Evolutionary conservation across 2,329 filamentous ascomycete genomes (phyloP), one percentile per base, ranked within the genome.

Genomic region (Epichloe uncinata): DNA sequence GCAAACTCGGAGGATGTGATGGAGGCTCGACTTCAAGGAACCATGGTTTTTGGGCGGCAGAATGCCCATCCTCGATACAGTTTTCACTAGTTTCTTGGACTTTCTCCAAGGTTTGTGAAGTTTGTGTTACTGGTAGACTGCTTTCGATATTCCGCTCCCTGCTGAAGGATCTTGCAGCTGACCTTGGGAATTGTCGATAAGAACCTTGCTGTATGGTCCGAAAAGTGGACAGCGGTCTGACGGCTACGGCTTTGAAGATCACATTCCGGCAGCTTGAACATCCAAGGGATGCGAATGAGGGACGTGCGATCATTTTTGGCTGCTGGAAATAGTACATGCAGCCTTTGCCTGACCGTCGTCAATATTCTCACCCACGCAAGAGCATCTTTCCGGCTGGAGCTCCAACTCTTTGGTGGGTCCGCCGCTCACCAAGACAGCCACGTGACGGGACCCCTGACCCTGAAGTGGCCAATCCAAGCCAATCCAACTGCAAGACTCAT

Each of bases 11-110:
- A 0, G 73, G 67, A 52, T 79, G 75, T 35, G 69, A 66, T 1
- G 78, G 76, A 1, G 76, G 69, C 41, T 87, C 77, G 56, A 86
- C 81, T 61, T 93, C 82, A 30, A 95, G 79, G 65, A 96, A 97
- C 93, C 93, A 97, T 5, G 87, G 87, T 7, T 81, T 65, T 26
- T 5, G 18, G 5, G 6, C 40, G 3, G 40, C 16, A 13, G 45
- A 26, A 30, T 35, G 18, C 22, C 11, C 45, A 8, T 43, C 37
- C 3, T 9, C 2, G 16, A 20, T 12, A 12, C 13, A 13, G 2
- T 37, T 12, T 30, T 44, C 45, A 12, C 11, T 5, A 3, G 18
- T 80, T 58, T 9, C 61, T 42, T 2, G 66, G 59, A 5, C 64
- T 57, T 5, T 63, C 49, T 2, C n/a, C 7, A 43, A 11, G 20